Evolutionary conservation across 2,329 filamentous ascomycete species (phyloP), one percentile per base, ranked within the genome.

Genomic region (Leptographium lundbergii): DNA sequence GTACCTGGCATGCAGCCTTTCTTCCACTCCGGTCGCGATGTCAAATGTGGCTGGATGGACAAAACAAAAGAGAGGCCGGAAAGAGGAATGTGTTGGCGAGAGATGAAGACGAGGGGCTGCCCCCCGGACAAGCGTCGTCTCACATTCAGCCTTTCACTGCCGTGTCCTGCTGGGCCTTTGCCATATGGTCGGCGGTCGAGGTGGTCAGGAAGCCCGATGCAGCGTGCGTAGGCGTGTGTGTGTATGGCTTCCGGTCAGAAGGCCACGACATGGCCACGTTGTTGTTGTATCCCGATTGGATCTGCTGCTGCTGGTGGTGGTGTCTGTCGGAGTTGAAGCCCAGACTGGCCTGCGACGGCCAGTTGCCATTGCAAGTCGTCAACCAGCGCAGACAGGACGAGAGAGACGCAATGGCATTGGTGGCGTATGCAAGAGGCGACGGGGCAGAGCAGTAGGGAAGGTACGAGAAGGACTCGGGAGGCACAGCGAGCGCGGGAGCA

Each of bases 151-250:
- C 24, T 14, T 50, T 27, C 47, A 25, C 22, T 39, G 36, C 36
- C 14, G 36, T 4, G 36, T 25, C 47, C 9, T 50, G 47, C 24
- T 24, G 45, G 19, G 5, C 24, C 22, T 13, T 13, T 24, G 9
- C 42, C 60, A 75, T 75, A n/a, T 66, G 64, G 50, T 67, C 65
- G 17, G 75, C 65, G 6, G 75, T 75, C 4, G 74, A 69, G 7
- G 73, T 77, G 63, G 66, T 70, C 56, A 78, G 64, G 63, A 75
- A 75, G 5, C 73, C 72, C 6, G 69, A 61, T 1, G 70, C 72
- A 1, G 75, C 74, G 60, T 77, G 71, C n/a, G 66, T 71, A 3
- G 76, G 76, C 11, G 67, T 63, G 61, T 72, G 65, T 54, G 62
- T 58, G 58, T 67, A 67, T 57, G 59, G 65, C 61, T 64, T 65